Percentiles rank a stretch among this genome's conserved stretches.
phyloP scores from a whole-genome alignment of 2,329 filamentous ascomycete genomes.

The Fusarium illudens region DNA sequence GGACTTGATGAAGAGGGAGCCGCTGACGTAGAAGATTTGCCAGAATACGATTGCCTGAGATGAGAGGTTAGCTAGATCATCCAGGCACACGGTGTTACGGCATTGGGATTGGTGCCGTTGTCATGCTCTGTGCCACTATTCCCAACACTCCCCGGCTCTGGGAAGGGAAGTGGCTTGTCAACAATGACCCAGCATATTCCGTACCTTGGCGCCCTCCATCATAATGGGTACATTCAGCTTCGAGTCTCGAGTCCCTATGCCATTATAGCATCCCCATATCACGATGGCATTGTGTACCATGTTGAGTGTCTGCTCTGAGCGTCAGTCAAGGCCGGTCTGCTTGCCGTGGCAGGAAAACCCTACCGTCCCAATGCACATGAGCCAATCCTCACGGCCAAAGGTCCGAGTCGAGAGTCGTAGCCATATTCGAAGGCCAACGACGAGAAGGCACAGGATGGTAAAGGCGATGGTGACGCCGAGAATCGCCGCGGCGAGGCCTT shows the following conservation, averaged over 20 bases:
- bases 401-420: not conserved
- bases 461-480: not conserved
- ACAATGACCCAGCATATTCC: too few relatives aligned
- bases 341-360: not conserved
- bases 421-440: constrained; percentile 5
- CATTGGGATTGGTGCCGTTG: not conserved
- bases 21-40: constrained; percentile 16
- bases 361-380: constrained; percentile 13
- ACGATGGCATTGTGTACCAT: constrained; percentile 14
- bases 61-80: not conserved
- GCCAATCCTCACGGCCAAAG: constrained; percentile 14
- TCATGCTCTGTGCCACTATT: not conserved
- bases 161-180: too few relatives aligned
- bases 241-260: constrained; percentile 3
- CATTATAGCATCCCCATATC: constrained; percentile 3
- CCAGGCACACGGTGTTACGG: not conserved
- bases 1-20: constrained; percentile 9
- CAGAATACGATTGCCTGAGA: not conserved
- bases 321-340: not conserved
- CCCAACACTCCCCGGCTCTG: not conserved
- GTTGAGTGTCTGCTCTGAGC: not conserved
- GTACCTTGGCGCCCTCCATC: constrained; percentile 13
- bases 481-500: constrained; percentile 4
- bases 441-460: not conserved
- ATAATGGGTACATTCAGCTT: not conserved